These are phyloP conservation scores for Isochrysis galbana DNA, from an alignment of 78 protist species.

Conservation along the genomic window DNA sequence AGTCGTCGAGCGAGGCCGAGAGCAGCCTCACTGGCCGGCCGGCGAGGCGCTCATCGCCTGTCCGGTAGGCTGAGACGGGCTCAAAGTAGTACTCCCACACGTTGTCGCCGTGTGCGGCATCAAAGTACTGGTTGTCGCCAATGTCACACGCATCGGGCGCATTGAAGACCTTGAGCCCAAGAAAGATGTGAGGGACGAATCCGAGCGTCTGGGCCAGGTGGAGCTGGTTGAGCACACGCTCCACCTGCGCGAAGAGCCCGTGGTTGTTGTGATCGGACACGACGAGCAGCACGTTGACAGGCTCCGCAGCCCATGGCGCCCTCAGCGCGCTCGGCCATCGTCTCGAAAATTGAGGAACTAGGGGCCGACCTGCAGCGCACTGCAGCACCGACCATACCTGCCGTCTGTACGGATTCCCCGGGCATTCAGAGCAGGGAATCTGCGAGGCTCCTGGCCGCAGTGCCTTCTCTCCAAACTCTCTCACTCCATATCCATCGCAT, in stretches of 20 bases:
- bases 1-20: background rate
- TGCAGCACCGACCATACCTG: background rate
- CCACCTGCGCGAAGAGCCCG: constrained; percentile 25
- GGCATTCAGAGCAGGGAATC: background rate
- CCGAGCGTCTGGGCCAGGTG: background rate
- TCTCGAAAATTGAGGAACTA: background rate
- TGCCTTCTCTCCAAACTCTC: background rate
- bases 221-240: constrained; percentile 23
- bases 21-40: background rate
- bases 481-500: background rate
- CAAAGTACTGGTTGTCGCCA: constrained; percentile 23
- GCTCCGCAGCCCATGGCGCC: background rate
- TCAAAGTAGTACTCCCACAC: constrained; percentile 32
- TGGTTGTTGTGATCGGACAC: constrained; percentile 8
- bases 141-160: background rate
- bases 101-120: background rate
- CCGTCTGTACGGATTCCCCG: background rate
- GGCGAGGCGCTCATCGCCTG: background rate
- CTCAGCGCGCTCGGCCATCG: background rate
- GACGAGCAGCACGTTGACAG: background rate
- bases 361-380: background rate
- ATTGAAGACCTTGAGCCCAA: background rate
- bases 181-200: background rate
- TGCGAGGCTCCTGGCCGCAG: background rate
- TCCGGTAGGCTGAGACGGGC: background rate